Conservation (phyloP, 208 protist genomes). For the Borovskyia barvae region DNA sequence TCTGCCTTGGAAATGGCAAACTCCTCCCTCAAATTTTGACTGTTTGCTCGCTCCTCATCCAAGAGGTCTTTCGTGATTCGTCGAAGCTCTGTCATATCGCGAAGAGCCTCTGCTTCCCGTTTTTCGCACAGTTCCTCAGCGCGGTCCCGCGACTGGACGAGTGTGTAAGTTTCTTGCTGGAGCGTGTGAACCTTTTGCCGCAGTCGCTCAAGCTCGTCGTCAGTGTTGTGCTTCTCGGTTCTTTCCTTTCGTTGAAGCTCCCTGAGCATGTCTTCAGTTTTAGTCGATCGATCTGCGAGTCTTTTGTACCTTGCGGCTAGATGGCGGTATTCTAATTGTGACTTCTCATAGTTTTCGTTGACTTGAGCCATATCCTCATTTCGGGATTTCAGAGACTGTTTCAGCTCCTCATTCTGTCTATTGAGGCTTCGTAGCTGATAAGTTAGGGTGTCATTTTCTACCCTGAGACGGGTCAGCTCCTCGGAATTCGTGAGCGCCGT, state of each 20-base stretch:
- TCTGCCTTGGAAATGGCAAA: constrained; percentile 36
- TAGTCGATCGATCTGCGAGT: constrained; percentile 50
- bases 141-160: constrained; percentile 64
- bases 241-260: constrained; percentile 43
- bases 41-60: constrained; percentile 52
- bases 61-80: constrained; percentile 58
- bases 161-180: constrained; percentile 57
- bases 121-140: constrained; percentile 76
- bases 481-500: not conserved
- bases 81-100: constrained; percentile 72
- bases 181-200: constrained; percentile 48
- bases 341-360: constrained; percentile 57
- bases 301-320: constrained; percentile 55
- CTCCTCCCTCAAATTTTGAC: constrained; percentile 38
- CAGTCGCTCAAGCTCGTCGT: constrained; percentile 52
- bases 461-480: constrained; percentile 26
- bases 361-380: constrained; percentile 42
- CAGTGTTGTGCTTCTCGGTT: constrained; percentile 23
- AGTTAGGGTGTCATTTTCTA: constrained; percentile 41
- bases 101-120: constrained; percentile 66
- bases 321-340: constrained; percentile 80
- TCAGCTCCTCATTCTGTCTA: constrained; percentile 41
- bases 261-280: constrained; percentile 47
- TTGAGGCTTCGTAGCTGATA: constrained; percentile 29
- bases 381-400: constrained; percentile 33